phyloP scores from a whole-genome alignment of 164 flowering plant genomes.

The Pachysandra terminalis region DNA sequence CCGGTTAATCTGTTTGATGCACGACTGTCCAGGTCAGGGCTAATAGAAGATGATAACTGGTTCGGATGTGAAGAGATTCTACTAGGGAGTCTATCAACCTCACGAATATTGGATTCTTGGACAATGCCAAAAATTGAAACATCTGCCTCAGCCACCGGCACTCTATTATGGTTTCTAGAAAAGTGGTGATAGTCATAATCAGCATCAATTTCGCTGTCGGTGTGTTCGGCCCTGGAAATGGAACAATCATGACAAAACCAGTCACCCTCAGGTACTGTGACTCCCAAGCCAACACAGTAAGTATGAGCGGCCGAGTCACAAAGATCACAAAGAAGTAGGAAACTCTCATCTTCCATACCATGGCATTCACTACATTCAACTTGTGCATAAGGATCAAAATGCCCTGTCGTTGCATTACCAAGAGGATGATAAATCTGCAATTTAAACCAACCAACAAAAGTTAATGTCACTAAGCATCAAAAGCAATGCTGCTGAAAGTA shows the following conservation, averaged over 20 bases:
- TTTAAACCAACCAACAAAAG: constrained; percentile 1
- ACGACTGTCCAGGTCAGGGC: neutral
- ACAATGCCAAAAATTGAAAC: constrained; percentile 47
- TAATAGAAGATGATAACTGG: constrained; percentile 6
- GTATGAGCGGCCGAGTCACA: constrained; percentile 79
- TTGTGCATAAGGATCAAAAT: constrained; percentile 47
- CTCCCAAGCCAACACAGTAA: constrained; percentile 76
- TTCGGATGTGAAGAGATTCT: constrained; percentile 6
- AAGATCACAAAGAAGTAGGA: constrained; percentile 68
- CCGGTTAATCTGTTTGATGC: constrained; percentile 12
- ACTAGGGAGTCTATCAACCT: constrained; percentile 1
- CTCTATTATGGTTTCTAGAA: neutral
- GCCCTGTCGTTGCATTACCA: constrained; percentile 39
- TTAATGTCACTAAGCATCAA: neutral
- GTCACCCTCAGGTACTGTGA: constrained; percentile 75
- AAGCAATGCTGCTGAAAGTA: neutral
- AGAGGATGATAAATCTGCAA: constrained; percentile 42
- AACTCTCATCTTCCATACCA: constrained; percentile 40
- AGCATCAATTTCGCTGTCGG: constrained; percentile 18
- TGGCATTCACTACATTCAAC: constrained; percentile 48
- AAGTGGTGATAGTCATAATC: constrained; percentile 10
- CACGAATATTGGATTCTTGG: constrained; percentile 21
- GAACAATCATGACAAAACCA: constrained; percentile 78
- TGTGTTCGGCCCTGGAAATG: constrained; percentile 44
- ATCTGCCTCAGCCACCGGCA: constrained; percentile 8